Evolutionary conservation across 768 basidiomycete genomes (phyloP).

Genomic region (Rhodosporidiobolus sp.): DNA sequence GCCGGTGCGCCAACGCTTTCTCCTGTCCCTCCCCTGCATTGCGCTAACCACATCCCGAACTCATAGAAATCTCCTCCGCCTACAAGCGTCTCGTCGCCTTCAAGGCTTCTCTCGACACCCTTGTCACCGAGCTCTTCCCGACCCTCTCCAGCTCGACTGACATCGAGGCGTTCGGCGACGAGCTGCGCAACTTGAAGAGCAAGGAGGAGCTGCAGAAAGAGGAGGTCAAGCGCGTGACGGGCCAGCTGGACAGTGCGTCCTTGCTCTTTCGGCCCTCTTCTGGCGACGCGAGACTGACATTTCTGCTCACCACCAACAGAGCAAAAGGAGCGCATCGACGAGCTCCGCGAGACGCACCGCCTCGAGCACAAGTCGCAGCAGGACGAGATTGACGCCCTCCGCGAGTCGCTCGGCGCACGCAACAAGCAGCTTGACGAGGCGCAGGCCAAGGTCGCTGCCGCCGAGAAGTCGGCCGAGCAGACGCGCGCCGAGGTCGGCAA

Average conservation of each 20-base stretch:
- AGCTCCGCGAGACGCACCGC: constrained; percentile 76
- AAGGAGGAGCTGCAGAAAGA: constrained; percentile 55
- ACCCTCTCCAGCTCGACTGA: constrained; percentile 63
- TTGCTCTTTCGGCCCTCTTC: neutral
- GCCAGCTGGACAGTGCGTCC: constrained; percentile 66
- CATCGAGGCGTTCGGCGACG: constrained; percentile 65
- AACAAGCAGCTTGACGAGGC: constrained; percentile 70
- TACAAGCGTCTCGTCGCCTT: constrained; percentile 67
- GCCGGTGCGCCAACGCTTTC: neutral
- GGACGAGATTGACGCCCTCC: constrained; percentile 68
- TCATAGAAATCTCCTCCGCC: constrained; percentile 69
- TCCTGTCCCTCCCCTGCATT: constrained; percentile 2
- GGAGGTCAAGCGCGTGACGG: constrained; percentile 73
- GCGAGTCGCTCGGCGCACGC: constrained; percentile 64
- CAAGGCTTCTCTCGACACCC: constrained; percentile 63
- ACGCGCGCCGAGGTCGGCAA: constrained; percentile 59
- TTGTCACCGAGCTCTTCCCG: constrained; percentile 69
- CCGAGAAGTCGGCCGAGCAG: constrained; percentile 60
- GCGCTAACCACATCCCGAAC: neutral
- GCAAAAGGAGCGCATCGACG: constrained; percentile 78
- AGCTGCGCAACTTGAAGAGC: constrained; percentile 62
- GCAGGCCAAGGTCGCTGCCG: constrained; percentile 63
- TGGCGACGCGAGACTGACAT: neutral
- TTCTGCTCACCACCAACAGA: constrained; percentile 52
- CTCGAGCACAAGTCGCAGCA: constrained; percentile 76